Evolutionary conservation across 768 basidiomycete genomes (phyloP), one percentile per base, ranked within the genome.

Genomic region (Suillus ampliporus): DNA sequence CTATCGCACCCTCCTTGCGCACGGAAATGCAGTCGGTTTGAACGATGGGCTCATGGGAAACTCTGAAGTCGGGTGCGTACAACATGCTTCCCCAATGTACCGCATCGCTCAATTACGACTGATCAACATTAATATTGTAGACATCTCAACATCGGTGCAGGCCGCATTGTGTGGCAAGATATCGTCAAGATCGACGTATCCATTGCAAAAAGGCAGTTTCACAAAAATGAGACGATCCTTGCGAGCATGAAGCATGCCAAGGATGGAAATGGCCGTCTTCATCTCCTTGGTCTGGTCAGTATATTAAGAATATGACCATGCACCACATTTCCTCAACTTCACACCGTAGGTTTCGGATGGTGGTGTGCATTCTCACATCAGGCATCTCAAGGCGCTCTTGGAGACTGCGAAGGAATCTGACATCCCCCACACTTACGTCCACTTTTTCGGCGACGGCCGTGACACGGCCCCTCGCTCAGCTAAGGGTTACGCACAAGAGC

Each of bases 11-110:
- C 83, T 98, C 21, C 79, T 85, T 17, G 96, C 96, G 2, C 94
- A 95, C 66, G 95, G 95, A 13, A 82, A 92, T n/a, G 90, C 95
- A 7, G 96, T 97, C 6, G 95, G 95, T 1, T 82, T 98, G 60
- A 93, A 83, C 69, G 96, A 97, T 48, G 96, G 95, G 0, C 85
- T 97, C 59, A 98, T 98, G 96, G 96, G 95, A 17, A 97, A 98
- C 80, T 97, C 95, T 3, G 95, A 98, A 79, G 95, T 97, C 65
- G 96, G 95, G 93, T 95, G 71, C 62, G 92, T 79, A 7, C 5
- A 37, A 60, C 34, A 54, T 26, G 10, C 23, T 37, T 63, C 31
- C 23, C 35, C 54, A 1, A 54, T 9, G 9, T 21, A 31, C 46
- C 5, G 11, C 3, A 2, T 26, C 26, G 14, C 34, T 46, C 40